These are phyloP conservation scores for Spongispora temasekensis DNA, from an alignment of 1,284 basidiomycete species.

Conservation along the genomic window DNA sequence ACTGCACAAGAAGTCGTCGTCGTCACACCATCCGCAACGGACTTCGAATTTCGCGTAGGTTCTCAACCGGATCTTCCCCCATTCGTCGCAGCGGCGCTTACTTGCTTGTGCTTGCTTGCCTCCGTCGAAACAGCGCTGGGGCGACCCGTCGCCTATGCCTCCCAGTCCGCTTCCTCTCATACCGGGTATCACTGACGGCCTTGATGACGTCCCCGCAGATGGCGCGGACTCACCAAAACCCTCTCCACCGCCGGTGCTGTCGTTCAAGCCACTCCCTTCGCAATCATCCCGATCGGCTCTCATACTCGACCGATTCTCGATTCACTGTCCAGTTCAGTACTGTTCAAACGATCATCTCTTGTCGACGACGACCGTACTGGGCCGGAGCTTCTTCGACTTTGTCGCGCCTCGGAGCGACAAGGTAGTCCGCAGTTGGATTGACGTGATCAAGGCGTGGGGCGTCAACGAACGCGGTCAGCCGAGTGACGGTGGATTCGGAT, in stretches of 20 bases:
- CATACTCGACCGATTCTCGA: conserved; percentile 72
- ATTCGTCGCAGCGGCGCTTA: conserved; percentile 9
- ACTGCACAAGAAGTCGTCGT: conserved; percentile 77
- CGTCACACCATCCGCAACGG: conserved; percentile 61
- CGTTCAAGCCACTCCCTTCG: conserved; percentile 58
- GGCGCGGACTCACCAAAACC: conserved; percentile 5
- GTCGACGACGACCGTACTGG: conserved; percentile 54
- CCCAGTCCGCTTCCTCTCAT: conserved; percentile 41
- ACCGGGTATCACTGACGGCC: conserved; percentile 18
- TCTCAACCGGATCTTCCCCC: conserved; percentile 16
- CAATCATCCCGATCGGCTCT: conserved; percentile 70
- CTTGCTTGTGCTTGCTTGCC: too few species aligned
- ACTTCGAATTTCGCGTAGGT: conserved; percentile 69
- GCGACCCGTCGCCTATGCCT: conserved; percentile 67
- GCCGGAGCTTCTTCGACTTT: conserved; percentile 74
- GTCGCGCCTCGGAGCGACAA: conserved; percentile 61
- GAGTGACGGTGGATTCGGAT: conserved; percentile 78
- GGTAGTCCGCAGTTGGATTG: conserved; percentile 67
- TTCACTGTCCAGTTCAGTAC: conserved; percentile 62
- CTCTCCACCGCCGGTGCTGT: conserved; percentile 33
- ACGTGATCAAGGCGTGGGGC: conserved; percentile 74
- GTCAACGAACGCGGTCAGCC: conserved; percentile 78
- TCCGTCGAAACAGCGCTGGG: conserved; percentile 59
- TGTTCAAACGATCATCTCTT: conserved; percentile 71
- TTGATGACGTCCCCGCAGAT: conserved; percentile 4